Evolutionary conservation across 2,329 filamentous ascomycete species (phyloP), one percentile per base, ranked within the genome.

Genomic region (Penicillium sp.): DNA sequence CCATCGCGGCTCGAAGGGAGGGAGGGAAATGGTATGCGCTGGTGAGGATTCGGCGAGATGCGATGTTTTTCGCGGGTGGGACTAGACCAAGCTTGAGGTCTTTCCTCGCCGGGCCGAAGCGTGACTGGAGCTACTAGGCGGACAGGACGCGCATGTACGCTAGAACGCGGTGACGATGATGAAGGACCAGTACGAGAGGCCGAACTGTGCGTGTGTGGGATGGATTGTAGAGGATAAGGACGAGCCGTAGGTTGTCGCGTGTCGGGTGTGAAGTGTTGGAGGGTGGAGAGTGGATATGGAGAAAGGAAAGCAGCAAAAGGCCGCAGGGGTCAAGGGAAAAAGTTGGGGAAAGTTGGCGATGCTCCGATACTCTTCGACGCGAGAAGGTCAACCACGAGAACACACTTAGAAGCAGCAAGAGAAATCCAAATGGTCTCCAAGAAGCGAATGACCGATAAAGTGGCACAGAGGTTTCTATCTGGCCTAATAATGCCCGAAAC

Each of bases 1-100:
- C 84, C 84, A 89, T 88, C 76, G 74, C 78, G 66, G 66, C 65
- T 67, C 61, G 45, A 61, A 45, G 59, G 49, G 59, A 65, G 62
- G 42, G 40, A 61, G 40, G 19, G 37, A 10, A 22, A 56, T 33
- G 53, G 22, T 63, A 61, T 58, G 54, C 58, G 66, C 58, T 15
- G 35, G 42, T 17, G 2, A 33, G 19, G 12, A 28, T 42, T 38
- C 37, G 55, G 26, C 26, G 35, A 58, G 56, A 33, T 54, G 37
- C 53, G 51, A 47, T 37, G 64, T 47, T 28, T 30, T 42, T 42
- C 28, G 33, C 56, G 28, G 49, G 56, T 53, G 35, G 57, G 56
- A 64, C 61, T 58, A 58, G 45, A 50, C 47, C 51, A 50, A 44
- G 26, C 59, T 53, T 53, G 35, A 49, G 56, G 40, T 53, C 28